Conservation (phyloP, 371 early-diverging fungal species). For the Rhizomucor pusillus region DNA sequence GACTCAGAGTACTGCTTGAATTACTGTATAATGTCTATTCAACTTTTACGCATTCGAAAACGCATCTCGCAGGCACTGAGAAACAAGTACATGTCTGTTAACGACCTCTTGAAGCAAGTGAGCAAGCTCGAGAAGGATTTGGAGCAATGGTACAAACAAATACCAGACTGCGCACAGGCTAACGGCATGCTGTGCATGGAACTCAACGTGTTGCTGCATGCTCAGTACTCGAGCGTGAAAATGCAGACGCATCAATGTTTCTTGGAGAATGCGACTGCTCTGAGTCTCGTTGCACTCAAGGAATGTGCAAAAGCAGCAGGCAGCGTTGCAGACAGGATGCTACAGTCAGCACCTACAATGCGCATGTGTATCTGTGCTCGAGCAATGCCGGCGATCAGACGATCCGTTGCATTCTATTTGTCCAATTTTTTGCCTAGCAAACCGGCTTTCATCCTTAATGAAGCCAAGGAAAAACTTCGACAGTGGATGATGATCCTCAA, state of each 20-base stretch:
- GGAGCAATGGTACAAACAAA: conserved; percentile 3
- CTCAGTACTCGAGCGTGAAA: conserved; percentile 7
- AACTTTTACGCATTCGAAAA: conserved; percentile 12
- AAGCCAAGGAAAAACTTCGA: conserved; percentile 2
- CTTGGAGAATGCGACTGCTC: conserved; percentile 4
- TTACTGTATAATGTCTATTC: conserved; percentile 14
- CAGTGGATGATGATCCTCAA: background rate
- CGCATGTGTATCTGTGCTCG: conserved; percentile 13
- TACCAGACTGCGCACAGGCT: conserved; percentile 3
- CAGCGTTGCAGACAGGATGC: conserved; percentile 1
- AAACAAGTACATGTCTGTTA: background rate
- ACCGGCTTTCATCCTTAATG: background rate
- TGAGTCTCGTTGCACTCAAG: conserved; percentile 9
- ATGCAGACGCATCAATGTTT: conserved; percentile 20
- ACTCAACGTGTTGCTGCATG: conserved; percentile 11
- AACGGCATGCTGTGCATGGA: conserved; percentile 5
- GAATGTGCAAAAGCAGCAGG: conserved; percentile 8
- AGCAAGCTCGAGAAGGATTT: conserved; percentile 9
- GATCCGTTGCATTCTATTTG: conserved; percentile 1
- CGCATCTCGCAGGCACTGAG: conserved; percentile 5
- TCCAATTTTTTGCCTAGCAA: background rate
- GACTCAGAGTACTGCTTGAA: conserved; percentile 21
- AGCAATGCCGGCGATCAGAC: conserved; percentile 1
- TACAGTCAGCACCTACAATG: background rate
- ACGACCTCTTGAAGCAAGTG: conserved; percentile 4